phyloP scores from a whole-genome alignment of 2,329 filamentous ascomycete species.

The Eutypella sp. region DNA sequence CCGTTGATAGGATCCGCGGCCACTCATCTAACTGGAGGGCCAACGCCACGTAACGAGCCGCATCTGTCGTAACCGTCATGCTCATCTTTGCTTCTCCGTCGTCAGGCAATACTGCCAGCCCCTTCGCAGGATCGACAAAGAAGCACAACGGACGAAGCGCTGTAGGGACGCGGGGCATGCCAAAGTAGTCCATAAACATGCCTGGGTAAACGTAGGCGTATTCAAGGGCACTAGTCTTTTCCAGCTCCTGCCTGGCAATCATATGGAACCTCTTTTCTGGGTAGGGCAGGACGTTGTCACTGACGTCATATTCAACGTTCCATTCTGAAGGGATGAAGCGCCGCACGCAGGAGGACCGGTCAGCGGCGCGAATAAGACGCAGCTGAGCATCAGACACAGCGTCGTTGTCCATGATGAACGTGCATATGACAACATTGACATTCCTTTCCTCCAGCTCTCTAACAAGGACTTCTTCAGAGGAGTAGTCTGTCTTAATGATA shows the following conservation, averaged over 20 bases:
- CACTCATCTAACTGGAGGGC: conserved; percentile 25
- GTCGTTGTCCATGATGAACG: conserved; percentile 27
- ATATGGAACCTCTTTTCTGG: conserved; percentile 27
- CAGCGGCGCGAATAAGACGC: conserved; percentile 28
- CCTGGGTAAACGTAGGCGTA: conserved; percentile 30
- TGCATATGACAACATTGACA: conserved; percentile 28
- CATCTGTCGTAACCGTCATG: conserved; percentile 27
- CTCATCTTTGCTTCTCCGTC: conserved; percentile 27
- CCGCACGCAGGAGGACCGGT: conserved; percentile 21
- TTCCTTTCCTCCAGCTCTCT: conserved; percentile 14
- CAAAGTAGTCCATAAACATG: conserved; percentile 35
- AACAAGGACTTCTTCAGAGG: conserved; percentile 15
- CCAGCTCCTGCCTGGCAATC: conserved; percentile 22
- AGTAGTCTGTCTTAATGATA: conserved; percentile 25
- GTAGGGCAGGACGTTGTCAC: conserved; percentile 28
- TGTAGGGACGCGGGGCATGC: conserved; percentile 20
- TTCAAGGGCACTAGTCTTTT: conserved; percentile 25
- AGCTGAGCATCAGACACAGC: conserved; percentile 26
- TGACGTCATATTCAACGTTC: conserved; percentile 32
- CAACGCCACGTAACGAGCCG: conserved; percentile 24
- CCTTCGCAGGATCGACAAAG: conserved; percentile 23
- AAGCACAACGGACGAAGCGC: conserved; percentile 24
- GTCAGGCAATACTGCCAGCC: conserved; percentile 22
- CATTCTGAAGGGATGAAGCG: conserved; percentile 35
- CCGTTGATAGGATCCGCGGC: conserved; percentile 24